Evolutionary conservation across 805 yeast genomes (phyloP).

Genomic region (Pichia phayaonensis): DNA sequence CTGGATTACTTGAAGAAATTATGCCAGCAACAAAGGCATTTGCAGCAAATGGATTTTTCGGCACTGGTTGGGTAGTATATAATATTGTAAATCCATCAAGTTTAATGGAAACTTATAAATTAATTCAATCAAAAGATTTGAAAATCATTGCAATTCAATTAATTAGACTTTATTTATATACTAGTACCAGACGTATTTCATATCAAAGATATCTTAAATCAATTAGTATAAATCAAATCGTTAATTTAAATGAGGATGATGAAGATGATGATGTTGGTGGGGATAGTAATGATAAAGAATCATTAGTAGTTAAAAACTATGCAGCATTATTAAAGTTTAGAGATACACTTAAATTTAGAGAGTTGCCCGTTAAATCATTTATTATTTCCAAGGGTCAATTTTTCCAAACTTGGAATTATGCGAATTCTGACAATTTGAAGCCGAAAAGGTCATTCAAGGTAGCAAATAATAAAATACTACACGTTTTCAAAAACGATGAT

Average conservation of each 20-base stretch:
- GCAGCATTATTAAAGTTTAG: neutral
- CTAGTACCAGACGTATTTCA: neutral
- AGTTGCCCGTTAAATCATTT: conserved; percentile 1
- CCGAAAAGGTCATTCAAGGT: neutral
- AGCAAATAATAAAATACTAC: neutral
- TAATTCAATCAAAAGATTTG: neutral
- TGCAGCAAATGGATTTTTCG: conserved; percentile 7
- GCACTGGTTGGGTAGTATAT: neutral
- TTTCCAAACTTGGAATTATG: conserved; percentile 4
- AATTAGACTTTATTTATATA: conserved; percentile 5
- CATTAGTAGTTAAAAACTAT: conserved; percentile 1
- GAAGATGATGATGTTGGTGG: conserved; percentile 1
- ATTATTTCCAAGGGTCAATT: conserved; percentile 6
- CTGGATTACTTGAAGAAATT: neutral
- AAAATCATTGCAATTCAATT: conserved; percentile 4
- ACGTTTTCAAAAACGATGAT: neutral
- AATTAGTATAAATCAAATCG: neutral
- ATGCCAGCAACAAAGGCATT: conserved; percentile 7
- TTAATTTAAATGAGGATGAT: neutral
- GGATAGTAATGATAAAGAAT: neutral
- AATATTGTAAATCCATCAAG: neutral
- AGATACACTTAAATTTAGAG: neutral
- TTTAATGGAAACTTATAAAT: conserved; percentile 3
- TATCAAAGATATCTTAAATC: neutral
- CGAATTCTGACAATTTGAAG: neutral